Base-by-base conservation (phyloP, 1,284 basidiomycete species). In the Rhodotorula sp. region DNA sequence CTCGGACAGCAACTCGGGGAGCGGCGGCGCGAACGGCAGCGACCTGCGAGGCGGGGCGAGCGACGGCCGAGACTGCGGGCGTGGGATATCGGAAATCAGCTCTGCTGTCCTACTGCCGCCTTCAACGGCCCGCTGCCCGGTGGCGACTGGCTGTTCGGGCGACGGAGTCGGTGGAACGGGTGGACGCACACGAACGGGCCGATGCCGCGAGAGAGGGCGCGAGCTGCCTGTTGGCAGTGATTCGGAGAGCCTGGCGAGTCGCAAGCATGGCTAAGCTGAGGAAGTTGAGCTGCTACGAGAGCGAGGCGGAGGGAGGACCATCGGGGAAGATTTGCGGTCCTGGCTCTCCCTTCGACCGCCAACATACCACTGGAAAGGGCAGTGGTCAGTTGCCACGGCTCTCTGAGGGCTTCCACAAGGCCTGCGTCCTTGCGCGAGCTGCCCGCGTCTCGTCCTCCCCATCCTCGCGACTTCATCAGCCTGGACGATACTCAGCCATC, bases 161-260 rank as follows among this genome's bases (percentile, higher is more conserved):
- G 36, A 29, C 36, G 39, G n/a, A 48, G 17, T 19, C 55, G 20
- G 22, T 19, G n/a, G 17, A 19, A 32, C 39, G 20, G 27, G 47
- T 39, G 13, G 54, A 59, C 70, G 30, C 29, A 73, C 71, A 67
- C 46, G 71, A 57, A 54, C 71, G 71, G 24, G 59, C 66, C 48
- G 70, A 64, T 10, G 52, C 64, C 29, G 67, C 61, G 58, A 66
- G 46, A 20, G 70, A 58, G 29, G 71, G 54, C 34, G 56, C 29
- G 54, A 59, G 44, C 44, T 59, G 61, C 71, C 69, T 72, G 36
- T 49, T 59, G 47, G 70, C 61, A 39, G 69, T 59, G 36, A 71
- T 55, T 32, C 69, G 69, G 55, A 71, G 65, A 44, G 62, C 68
- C 57, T 70, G 68, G 53, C 68, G 68, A 46, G 64, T 66, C 27